Base-by-base conservation (phyloP, 2,329 filamentous ascomycete species). In the Arthroderma uncinatum region DNA sequence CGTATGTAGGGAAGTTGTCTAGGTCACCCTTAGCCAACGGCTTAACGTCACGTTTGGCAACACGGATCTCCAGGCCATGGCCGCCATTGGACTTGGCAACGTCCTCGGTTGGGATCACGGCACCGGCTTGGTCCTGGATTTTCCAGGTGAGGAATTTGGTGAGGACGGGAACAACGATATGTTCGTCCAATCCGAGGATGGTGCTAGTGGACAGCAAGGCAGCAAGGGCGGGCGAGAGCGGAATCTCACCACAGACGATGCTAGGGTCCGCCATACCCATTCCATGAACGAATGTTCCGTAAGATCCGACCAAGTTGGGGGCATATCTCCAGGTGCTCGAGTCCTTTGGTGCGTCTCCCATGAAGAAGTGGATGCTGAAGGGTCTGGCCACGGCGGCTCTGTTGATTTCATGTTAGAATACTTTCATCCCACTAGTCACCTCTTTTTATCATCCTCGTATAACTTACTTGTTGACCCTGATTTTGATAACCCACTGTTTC, bases 351-450 rank as follows among this genome's bases (percentile, higher is more conserved):
- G 76, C 72, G 1, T 76, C 67, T 0, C 83, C 86, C 1, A 89
- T 66, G 70, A 90, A 91, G 58, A 91, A 73, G 65, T 85, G 81
- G 19, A 92, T 74, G 56, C 76, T 77, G 64, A 85, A 88, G 0
- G 84, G 81, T 0, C 78, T 79, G 9, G 78, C 74, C 7, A 86
- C 69, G 1, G 81, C 81, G 58, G 21, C 47, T 36, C 59, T 60
- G 36, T 42, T n/a, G 81, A 78, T 47, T 21, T 21, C 5, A 8
- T n/a, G 28, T 55, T 55, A 55, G 10, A 3, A 23, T 12, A 6
- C 16, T 44, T 28, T 16, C 21, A 3, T 23, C 23, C 9, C 2
- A 30, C n/a, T 33, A 2, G 1, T 19, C 47, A 10, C 33, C 14
- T 4, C 16, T 1, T 33, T 2, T 3, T 28, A 14, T 37, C 12